phyloP scores from a whole-genome alignment of 1,284 basidiomycete species.

The Omphalotus olearius region DNA sequence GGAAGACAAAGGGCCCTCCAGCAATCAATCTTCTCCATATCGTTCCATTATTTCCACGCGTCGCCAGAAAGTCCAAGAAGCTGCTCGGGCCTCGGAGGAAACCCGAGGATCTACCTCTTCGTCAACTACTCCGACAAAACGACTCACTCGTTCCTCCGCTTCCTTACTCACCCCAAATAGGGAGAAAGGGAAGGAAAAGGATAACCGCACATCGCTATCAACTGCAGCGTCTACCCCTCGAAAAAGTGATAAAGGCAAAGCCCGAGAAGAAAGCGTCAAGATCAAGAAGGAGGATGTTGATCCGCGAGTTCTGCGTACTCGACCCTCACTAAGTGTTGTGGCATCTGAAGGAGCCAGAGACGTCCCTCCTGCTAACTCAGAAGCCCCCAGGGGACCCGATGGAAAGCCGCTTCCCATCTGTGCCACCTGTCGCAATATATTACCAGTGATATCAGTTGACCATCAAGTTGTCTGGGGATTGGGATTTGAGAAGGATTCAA shows the following conservation, averaged over 20 bases:
- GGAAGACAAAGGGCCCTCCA: conserved; percentile 23
- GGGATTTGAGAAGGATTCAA: conserved; percentile 42
- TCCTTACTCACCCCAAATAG: conserved; percentile 11
- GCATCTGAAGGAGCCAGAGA: conserved; percentile 30
- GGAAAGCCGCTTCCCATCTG: conserved; percentile 60
- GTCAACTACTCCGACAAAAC: conserved; percentile 19
- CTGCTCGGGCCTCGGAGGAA: conserved; percentile 4
- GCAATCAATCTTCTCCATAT: conserved; percentile 31
- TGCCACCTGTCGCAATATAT: conserved; percentile 58
- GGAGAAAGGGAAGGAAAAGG: conserved; percentile 14
- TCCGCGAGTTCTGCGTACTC: conserved; percentile 42
- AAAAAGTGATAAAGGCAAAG: conserved; percentile 25
- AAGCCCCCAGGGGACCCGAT: conserved; percentile 45
- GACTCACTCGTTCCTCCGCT: conserved; percentile 28
- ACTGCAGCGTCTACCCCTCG: conserved; percentile 17
- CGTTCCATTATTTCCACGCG: conserved; percentile 59
- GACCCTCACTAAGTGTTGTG: conserved; percentile 33
- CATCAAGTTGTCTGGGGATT: conserved; percentile 70
- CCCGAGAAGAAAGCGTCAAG: conserved; percentile 31
- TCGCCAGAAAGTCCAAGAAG: conserved; percentile 43
- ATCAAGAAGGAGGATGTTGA: conserved; percentile 51
- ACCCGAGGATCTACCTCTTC: conserved; percentile 24
- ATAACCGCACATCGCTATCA: not conserved
- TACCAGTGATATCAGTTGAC: conserved; percentile 72
- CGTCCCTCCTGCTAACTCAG: conserved; percentile 25